These are phyloP conservation scores for Russula sp. DNA, from an alignment of 768 basidiomycete species.

Conservation along the genomic window DNA sequence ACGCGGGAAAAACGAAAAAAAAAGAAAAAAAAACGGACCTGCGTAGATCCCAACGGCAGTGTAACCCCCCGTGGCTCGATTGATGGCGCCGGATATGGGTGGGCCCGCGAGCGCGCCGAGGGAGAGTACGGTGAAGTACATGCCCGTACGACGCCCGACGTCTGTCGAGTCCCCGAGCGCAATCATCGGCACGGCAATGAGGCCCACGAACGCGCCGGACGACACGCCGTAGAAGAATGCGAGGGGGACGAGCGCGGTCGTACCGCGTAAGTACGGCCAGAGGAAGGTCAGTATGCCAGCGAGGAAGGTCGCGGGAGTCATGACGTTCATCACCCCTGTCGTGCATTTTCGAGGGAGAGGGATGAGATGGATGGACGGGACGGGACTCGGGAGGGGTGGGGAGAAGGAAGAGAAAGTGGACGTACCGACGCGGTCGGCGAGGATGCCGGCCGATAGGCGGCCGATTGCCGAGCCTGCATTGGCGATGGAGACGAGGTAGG, in stretches of 20 bases:
- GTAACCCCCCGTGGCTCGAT: conserved; percentile 44
- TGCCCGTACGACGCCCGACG: conserved; percentile 57
- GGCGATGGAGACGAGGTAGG: conserved; percentile 61
- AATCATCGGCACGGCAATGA: conserved; percentile 51
- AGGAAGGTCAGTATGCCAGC: conserved; percentile 54
- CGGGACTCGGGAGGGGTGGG: too few relatives aligned
- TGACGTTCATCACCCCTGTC: conserved; percentile 42
- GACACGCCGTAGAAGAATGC: conserved; percentile 58
- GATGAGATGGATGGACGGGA: too few relatives aligned
- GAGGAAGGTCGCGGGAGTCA: conserved; percentile 52
- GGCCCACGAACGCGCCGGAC: conserved; percentile 54
- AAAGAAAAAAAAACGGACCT: conserved; percentile 26
- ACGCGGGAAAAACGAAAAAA: background rate
- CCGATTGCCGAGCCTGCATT: conserved; percentile 62
- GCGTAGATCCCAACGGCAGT: conserved; percentile 48
- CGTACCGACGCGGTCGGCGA: conserved; percentile 50
- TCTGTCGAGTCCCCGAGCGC: conserved; percentile 53
- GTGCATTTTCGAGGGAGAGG: background rate
- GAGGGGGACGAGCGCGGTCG: conserved; percentile 43
- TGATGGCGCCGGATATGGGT: conserved; percentile 68
- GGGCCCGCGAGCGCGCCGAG: conserved; percentile 61
- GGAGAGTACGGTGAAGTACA: conserved; percentile 53
- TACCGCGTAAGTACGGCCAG: conserved; percentile 57
- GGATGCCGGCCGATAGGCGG: conserved; percentile 44
- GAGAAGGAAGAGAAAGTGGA: background rate